Conservation (phyloP, 2,329 filamentous ascomycete species). For the Cordyceps tenuipes region DNA sequence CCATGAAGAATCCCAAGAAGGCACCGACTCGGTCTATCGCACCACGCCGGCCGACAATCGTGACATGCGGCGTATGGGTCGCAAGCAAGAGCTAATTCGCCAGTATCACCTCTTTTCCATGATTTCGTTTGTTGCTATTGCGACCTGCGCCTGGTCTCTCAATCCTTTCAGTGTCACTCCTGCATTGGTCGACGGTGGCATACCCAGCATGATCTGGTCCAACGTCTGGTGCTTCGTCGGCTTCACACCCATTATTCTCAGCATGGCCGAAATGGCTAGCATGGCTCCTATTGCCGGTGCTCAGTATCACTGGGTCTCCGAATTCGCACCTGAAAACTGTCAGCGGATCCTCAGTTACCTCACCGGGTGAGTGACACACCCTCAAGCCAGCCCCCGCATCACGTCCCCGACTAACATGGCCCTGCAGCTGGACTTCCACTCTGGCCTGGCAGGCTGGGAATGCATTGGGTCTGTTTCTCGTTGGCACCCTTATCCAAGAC, state of each 20-base stretch:
- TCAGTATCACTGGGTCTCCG: constrained; percentile 18
- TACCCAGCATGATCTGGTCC: constrained; percentile 10
- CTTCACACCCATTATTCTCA: constrained; percentile 11
- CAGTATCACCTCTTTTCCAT: constrained; percentile 11
- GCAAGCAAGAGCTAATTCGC: constrained; percentile 10
- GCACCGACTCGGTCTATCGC: not conserved
- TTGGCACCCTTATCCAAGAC: constrained; percentile 12
- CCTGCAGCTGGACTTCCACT: constrained; percentile 13
- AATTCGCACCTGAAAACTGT: constrained; percentile 12
- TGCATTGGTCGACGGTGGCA: constrained; percentile 9
- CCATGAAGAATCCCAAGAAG: not conserved
- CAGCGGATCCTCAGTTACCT: constrained; percentile 10
- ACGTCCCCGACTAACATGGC: not conserved
- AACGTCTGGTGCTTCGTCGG: constrained; percentile 7
- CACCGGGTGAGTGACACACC: not conserved
- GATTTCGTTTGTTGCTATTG: constrained; percentile 10
- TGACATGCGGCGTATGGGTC: constrained; percentile 11
- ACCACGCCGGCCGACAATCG: not conserved
- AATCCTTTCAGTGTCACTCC: constrained; percentile 7
- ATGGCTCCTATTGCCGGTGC: constrained; percentile 18
- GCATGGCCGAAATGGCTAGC: constrained; percentile 17
- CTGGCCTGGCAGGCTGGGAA: constrained; percentile 16
- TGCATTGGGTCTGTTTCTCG: constrained; percentile 12
- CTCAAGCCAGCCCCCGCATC: not conserved
- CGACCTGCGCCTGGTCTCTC: constrained; percentile 7